Base-by-base conservation (phyloP, 1,284 basidiomycete genomes). In the Crocinoboletus sp. region DNA sequence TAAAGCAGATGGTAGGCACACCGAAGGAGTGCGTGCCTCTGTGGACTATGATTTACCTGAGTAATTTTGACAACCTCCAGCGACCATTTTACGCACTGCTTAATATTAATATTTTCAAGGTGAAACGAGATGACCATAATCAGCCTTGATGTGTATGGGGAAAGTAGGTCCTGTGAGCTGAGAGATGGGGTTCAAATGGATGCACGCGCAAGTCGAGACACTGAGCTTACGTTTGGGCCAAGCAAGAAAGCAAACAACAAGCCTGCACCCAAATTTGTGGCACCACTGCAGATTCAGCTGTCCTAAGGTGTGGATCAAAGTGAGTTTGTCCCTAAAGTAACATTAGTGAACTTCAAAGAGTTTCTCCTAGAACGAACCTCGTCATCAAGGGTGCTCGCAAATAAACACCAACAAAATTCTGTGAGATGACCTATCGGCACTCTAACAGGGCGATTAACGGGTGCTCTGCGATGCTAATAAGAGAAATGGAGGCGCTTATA, bases 391-490 rank as follows among this genome's bases (percentile, higher is more conserved):
- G 75, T 74, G 41, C 82, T 77, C 28, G 74, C 71, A 24, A 93
- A 57, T 24, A 87, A 63, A 13, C 73, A 70, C 20, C 68, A 58
- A 30, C 69, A 70, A 41, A 86, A 71, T 35, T 70, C 66, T n/a
- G 74, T 65, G 13, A 87, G 52, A 28, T 69, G 55, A 6, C 88
- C 89, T 11, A 90, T 59, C 0, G 92, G 89, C 2, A 94, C 60
- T 34, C 78, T 74, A 1, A 94, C 83, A 7, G 88, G 79, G 13
- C 89, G 78, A 32, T 72, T 66, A 2, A 75, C 78, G 1, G 76
- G 67, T 11, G 78, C 70, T 38, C 86, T 89, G 39, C 15, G 22
- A 6, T 25, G 17, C 13, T 25, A 17, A 37, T 44, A 40, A 54
- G 53, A 38, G 13, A 23, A 42, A n/a, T n/a, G 20, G 24, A n/a